Conservation (phyloP, 2,329 filamentous ascomycete species). For the Fusarium nygamai region DNA sequence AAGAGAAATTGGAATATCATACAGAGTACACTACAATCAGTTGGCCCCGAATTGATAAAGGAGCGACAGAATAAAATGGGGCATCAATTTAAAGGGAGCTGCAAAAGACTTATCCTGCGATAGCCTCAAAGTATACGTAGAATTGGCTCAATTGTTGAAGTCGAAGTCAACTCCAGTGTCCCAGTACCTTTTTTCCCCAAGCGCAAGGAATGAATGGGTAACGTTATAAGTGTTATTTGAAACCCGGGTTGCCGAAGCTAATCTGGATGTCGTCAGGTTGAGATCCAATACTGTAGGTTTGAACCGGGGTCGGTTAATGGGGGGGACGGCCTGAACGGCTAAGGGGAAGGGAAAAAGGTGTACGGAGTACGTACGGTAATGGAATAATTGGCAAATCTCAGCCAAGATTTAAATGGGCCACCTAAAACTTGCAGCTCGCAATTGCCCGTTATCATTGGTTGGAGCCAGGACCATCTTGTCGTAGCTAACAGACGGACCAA, state of each 20-base stretch:
- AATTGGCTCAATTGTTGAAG: neutral
- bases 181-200: too few relatives aligned
- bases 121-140: neutral
- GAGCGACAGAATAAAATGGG: neutral
- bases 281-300: neutral
- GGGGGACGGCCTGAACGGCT: neutral
- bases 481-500: constrained; percentile 7
- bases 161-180: neutral
- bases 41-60: neutral
- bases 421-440: neutral
- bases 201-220: neutral
- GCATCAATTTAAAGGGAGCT: neutral
- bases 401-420: constrained; percentile 4
- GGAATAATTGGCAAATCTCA: constrained; percentile 21
- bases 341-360: constrained; percentile 6
- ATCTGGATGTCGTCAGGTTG: neutral
- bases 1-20: neutral
- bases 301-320: constrained; percentile 6
- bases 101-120: neutral
- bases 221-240: neutral
- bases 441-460: constrained; percentile 23
- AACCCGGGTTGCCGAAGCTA: neutral
- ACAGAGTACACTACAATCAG: neutral
- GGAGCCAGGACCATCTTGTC: neutral
- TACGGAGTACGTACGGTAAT: neutral